Evolutionary conservation across 2,329 filamentous ascomycete species (phyloP).

Genomic region (Aspergillus spinulosporus): DNA sequence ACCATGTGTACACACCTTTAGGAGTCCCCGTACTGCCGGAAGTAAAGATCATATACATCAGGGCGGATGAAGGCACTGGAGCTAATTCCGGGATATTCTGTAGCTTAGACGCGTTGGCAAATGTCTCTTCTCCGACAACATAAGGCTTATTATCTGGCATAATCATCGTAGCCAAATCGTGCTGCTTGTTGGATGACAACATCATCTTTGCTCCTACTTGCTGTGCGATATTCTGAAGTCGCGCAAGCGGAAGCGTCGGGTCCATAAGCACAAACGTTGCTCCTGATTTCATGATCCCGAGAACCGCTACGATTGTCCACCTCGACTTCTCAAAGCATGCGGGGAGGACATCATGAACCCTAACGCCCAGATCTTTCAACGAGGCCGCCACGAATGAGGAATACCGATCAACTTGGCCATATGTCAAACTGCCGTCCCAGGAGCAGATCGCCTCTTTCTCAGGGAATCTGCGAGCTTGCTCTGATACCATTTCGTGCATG

Average conservation of each 20-base stretch:
- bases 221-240: slow-evolving; percentile 35
- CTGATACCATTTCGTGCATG: slow-evolving; percentile 50
- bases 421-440: slow-evolving; percentile 36
- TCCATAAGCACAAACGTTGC: slow-evolving; percentile 37
- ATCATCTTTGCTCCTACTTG: slow-evolving; percentile 33
- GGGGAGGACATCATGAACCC: slow-evolving; percentile 30
- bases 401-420: slow-evolving; percentile 36
- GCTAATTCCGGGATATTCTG: slow-evolving; percentile 19
- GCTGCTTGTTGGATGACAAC: slow-evolving; percentile 32
- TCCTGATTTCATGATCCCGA: slow-evolving; percentile 36
- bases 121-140: slow-evolving; percentile 29
- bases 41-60: slow-evolving; percentile 63
- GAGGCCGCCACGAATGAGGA: slow-evolving; percentile 32
- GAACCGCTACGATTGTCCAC: slow-evolving; percentile 36
- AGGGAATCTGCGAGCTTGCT: slow-evolving; percentile 25
- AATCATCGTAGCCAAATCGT: slow-evolving; percentile 29
- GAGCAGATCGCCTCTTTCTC: slow-evolving; percentile 33
- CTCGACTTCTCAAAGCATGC: slow-evolving; percentile 38
- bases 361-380: slow-evolving; percentile 30
- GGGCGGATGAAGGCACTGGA: slow-evolving; percentile 31
- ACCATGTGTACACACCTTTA: slow-evolving; percentile 34
- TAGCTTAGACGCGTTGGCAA: slow-evolving; percentile 20
- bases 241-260: slow-evolving; percentile 34
- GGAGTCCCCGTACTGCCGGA: slow-evolving; percentile 54
- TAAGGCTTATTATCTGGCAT: slow-evolving; percentile 33